These are phyloP conservation scores for Solanum clarkiae DNA, from an alignment of 257 asterid genomes.

Conservation along the genomic window DNA sequence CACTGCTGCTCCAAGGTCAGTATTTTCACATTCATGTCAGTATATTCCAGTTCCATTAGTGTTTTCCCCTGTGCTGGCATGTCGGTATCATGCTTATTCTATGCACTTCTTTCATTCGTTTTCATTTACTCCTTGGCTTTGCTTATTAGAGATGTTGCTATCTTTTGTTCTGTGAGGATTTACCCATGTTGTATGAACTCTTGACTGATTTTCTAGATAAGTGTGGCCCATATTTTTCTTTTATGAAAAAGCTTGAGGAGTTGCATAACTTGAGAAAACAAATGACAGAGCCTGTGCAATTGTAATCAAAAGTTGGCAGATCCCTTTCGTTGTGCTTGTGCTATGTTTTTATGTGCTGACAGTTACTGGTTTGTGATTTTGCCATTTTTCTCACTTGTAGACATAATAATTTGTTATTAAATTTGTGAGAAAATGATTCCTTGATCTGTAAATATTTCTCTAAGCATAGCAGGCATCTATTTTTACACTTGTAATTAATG, in stretches of 20 bases:
- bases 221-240: background rate
- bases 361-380: background rate
- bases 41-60: background rate
- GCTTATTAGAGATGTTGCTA: background rate
- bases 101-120: background rate
- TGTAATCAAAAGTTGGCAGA: background rate
- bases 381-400: background rate
- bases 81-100: background rate
- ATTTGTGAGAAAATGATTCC: background rate
- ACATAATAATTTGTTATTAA: background rate
- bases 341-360: background rate
- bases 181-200: background rate
- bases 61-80: background rate
- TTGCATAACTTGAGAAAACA: background rate
- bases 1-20: slow-evolving; percentile 48
- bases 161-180: background rate
- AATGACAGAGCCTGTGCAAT: background rate
- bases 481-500: background rate
- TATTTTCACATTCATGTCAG: background rate
- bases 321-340: background rate
- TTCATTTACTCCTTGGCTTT: background rate
- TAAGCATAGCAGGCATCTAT: background rate
- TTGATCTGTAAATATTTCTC: background rate
- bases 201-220: background rate
- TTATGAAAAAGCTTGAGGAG: background rate